phyloP scores from a whole-genome alignment of 1,139 yeast species.

The Candida buenavistaensis region DNA sequence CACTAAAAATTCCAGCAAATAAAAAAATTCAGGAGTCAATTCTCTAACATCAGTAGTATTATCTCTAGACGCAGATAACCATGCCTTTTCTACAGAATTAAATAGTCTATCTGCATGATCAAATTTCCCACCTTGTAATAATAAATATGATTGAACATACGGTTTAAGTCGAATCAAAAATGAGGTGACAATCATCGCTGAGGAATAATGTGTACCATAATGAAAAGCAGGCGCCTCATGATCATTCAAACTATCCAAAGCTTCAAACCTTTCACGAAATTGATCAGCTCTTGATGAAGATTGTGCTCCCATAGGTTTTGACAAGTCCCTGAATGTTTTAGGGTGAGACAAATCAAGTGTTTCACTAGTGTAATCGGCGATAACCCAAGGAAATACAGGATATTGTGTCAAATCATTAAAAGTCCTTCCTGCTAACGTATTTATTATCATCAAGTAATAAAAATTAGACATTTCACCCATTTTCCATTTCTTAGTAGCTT shows the following conservation, averaged over 20 bases:
- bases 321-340: constrained; percentile 64
- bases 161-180: constrained; percentile 75
- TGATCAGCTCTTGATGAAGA: constrained; percentile 54
- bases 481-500: constrained; percentile 70
- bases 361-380: constrained; percentile 74
- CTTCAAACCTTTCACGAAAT: constrained; percentile 70
- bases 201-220: constrained; percentile 89
- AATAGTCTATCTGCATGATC: constrained; percentile 85
- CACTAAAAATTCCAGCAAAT: constrained; percentile 69
- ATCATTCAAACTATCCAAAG: constrained; percentile 54
- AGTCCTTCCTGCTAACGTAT: constrained; percentile 83
- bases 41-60: constrained; percentile 87
- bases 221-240: constrained; percentile 74
- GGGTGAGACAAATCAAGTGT: constrained; percentile 62
- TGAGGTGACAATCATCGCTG: constrained; percentile 88
- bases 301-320: constrained; percentile 92
- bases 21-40: constrained; percentile 80
- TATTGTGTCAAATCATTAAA: constrained; percentile 85
- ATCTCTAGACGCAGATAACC: constrained; percentile 76
- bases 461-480: constrained; percentile 78
- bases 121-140: constrained; percentile 82
- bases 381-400: constrained; percentile 89
- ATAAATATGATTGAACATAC: constrained; percentile 71
- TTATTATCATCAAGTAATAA: constrained; percentile 72
- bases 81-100: constrained; percentile 68